Percentiles rank a stretch among this genome's conserved stretches.
Conservation (phyloP, 2,329 filamentous ascomycete species). For the Exophiala lecanii-corni region DNA sequence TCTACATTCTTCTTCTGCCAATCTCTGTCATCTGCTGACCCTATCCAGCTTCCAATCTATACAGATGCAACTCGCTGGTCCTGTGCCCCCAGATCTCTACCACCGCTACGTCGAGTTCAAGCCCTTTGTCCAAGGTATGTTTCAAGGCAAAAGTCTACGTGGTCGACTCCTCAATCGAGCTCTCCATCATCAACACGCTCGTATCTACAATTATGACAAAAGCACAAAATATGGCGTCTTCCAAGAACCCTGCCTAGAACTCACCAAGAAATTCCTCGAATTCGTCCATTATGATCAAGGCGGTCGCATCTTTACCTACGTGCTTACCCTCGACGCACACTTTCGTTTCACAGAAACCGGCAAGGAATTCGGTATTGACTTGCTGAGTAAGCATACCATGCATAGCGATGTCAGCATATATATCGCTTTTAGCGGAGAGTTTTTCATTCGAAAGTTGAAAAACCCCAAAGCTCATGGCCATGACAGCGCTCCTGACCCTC, state of each 20-base stretch:
- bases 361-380: slow-evolving; percentile 89
- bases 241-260: slow-evolving; percentile 60
- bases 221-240: slow-evolving; percentile 69
- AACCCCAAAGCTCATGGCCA: slow-evolving; percentile 38
- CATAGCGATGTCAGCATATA: slow-evolving; percentile 89
- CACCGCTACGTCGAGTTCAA: slow-evolving; percentile 92
- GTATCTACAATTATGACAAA: slow-evolving; percentile 83
- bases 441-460: slow-evolving; percentile 72
- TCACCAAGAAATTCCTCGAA: slow-evolving; percentile 75
- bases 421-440: slow-evolving; percentile 88
- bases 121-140: slow-evolving; percentile 86
- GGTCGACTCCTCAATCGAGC: slow-evolving; percentile 78
- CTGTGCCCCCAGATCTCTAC: slow-evolving; percentile 74
- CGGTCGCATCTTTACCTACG: slow-evolving; percentile 83
- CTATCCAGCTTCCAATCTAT: slow-evolving; percentile 77
- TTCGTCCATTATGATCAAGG: slow-evolving; percentile 83
- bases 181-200: slow-evolving; percentile 81
- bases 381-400: slow-evolving; percentile 94
- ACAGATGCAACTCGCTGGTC: slow-evolving; percentile 80
- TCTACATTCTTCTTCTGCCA: slow-evolving; percentile 15
- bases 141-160: slow-evolving; percentile 69
- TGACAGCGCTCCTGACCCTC: slow-evolving; percentile 12
- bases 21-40: slow-evolving; percentile 7
- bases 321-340: slow-evolving; percentile 79
- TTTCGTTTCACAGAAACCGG: slow-evolving; percentile 93